Evolutionary conservation across 306 rosid genomes (phyloP).

Genomic region (Prunus campanulata): DNA sequence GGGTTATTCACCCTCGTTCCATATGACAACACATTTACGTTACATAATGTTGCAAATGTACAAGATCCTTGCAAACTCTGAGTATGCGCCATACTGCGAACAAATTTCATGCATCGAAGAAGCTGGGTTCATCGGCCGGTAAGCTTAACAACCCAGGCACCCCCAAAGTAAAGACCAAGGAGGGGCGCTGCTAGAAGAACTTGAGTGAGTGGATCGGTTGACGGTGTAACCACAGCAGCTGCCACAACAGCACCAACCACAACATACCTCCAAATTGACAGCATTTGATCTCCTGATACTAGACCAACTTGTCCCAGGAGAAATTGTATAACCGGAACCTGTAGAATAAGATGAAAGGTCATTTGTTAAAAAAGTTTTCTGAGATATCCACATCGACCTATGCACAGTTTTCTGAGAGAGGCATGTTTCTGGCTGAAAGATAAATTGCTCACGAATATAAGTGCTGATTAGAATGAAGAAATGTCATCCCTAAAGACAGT

Average conservation of each 20-base stretch:
- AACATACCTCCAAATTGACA: constrained; percentile 94
- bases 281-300: constrained; percentile 88
- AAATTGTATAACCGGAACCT: constrained; percentile 87
- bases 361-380: background rate
- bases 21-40: constrained; percentile 14
- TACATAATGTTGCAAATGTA: constrained; percentile 42
- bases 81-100: background rate
- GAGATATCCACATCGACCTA: background rate
- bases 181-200: constrained; percentile 78
- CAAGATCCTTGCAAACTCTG: constrained; percentile 20
- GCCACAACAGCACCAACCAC: constrained; percentile 92
- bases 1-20: constrained; percentile 11
- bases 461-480: too few relatives aligned
- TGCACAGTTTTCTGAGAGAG: background rate
- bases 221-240: constrained; percentile 85
- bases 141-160: constrained; percentile 93
- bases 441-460: too few relatives aligned
- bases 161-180: constrained; percentile 84
- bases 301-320: constrained; percentile 85
- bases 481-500: background rate
- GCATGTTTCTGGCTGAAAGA: too few relatives aligned
- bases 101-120: background rate
- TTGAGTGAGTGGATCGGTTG: constrained; percentile 92
- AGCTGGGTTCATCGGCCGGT: constrained; percentile 49
- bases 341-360: constrained; percentile 19